Base-by-base conservation (phyloP, 2,329 filamentous ascomycete species). In the Xylaria sp. region DNA sequence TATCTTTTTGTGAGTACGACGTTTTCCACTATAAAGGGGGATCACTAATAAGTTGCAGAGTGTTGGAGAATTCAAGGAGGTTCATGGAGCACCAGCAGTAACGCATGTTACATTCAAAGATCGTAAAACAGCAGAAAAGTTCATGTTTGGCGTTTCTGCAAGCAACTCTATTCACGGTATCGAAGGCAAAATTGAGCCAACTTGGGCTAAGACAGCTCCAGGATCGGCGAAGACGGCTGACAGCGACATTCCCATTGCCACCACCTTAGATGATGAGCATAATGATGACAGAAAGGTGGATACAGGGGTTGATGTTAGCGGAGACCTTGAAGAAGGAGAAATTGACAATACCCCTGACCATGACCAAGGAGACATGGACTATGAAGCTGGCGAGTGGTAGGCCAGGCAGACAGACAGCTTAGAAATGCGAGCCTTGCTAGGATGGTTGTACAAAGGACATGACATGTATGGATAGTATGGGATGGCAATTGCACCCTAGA, bases 101-200 rank as follows among this genome's bases (percentile, higher is more conserved):
- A 86, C 88, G 1, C 80, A 85, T 60, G 85, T 92, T 58, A 86
- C 85, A 5, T 92, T 92, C 76, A 88, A 87, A 64, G 88, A 91
- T 73, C 87, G 89, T 64, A 87, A 87, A 75, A 90, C 90, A 15
- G 92, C 91, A 3, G 92, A 95, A 76, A 89, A 85, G 69, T 90
- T 91, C 73, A 87, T 86, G 80, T 86, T 87, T 72, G 82, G 85
- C n/a, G 76, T 85, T 53, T 74, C 75, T 15, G 69, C 73, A 5
- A 83, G 83, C 51, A 84, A 84, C 49, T 80, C 85, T 22, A 86
- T 94, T 45, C 87, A 89, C 0, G 86, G 88, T 6, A 79, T 92
- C 11, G 80, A 84, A 1, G 89, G 86, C 47, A 86, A 85, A 51
- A 82, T 93, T 13, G 89, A 92, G 61, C 77, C 92, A 44, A 78